Evolutionary conservation across 192 early-diverging fungal species (phyloP), one percentile per base, ranked within the genome.

Genomic region (Coemansia sp.): DNA sequence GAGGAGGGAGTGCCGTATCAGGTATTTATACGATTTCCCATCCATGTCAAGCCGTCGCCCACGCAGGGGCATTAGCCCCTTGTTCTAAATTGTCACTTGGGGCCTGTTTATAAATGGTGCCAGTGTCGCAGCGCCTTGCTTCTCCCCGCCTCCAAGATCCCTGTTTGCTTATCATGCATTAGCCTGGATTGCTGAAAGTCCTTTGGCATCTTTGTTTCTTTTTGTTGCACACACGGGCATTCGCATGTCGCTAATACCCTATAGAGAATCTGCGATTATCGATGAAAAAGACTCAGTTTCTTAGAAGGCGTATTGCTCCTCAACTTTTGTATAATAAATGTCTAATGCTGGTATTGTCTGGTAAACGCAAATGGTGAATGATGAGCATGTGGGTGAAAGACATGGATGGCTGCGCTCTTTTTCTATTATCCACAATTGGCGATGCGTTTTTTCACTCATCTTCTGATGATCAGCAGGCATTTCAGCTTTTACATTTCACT

Each of bases 401-500:
- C 51, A 55, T 28, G 51, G 16, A 16, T 16, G 13, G 16, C 51
- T 55, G 51, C 51, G 28, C 28, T 33, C 51, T 14, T 14, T 33
- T 31, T 55, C 2, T 55, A 55, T 55, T 55, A 31, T 55, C 7
- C 16, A 11, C 48, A 50, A 50, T 24, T 50, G 23, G 20, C 11
- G 48, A 50, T 24, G 51, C 51, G 31, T 28, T 11, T 55, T 33
- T 31, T 14, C 24, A 14, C 24, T 8, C 51, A 11, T 16, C 51
- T 33, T 21, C 51, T 55, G 26, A 26, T 33, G 51, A 55, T 14
- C 51, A 55, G 51, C 26, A 31, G 18, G 51, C 28, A 55, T 55
- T 55, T 55, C 51, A 55, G 40, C 14, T n/a, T 45, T 45, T 20
- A 20, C 18, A 55, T 55, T 55, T 55, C 51, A 55, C 11, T 50